Evolutionary conservation across 2,329 filamentous ascomycete genomes (phyloP).

Genomic region (Penicillium nordicum): DNA sequence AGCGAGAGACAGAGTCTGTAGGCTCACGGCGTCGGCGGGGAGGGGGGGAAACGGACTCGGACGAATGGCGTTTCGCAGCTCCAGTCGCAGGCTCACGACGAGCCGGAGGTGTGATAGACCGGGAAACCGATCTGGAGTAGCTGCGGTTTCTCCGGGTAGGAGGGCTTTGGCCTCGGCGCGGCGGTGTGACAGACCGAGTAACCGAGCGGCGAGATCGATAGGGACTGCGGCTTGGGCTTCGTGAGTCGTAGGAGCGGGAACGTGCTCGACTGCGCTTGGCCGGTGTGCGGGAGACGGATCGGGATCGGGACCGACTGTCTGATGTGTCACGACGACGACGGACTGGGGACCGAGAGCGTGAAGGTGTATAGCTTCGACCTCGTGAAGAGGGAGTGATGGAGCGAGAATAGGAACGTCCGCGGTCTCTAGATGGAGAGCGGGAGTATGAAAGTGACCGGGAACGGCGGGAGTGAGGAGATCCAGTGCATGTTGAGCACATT

Average conservation of each 20-base stretch:
- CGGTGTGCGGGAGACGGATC: constrained; percentile 29
- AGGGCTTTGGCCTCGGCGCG: constrained; percentile 16
- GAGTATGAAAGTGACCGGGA: constrained; percentile 43
- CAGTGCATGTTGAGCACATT: constrained; percentile 27
- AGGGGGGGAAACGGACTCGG: constrained; percentile 31
- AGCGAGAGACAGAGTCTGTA: constrained; percentile 17
- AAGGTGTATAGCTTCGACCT: constrained; percentile 35
- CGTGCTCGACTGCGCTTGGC: constrained; percentile 26
- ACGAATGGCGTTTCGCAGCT: constrained; percentile 16
- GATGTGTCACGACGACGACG: constrained; percentile 31
- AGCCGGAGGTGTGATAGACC: constrained; percentile 23
- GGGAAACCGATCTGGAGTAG: constrained; percentile 33
- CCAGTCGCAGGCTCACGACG: constrained; percentile 19
- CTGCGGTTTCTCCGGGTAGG: constrained; percentile 25
- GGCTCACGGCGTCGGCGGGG: constrained; percentile 24
- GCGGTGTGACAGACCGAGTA: constrained; percentile 31
- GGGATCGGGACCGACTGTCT: constrained; percentile 32
- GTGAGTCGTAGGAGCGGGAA: constrained; percentile 23
- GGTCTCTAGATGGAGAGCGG: constrained; percentile 35
- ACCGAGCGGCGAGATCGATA: constrained; percentile 27
- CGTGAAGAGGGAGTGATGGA: constrained; percentile 33
- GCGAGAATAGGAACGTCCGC: constrained; percentile 32
- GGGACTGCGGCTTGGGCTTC: constrained; percentile 21
- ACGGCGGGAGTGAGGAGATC: constrained; percentile 37
- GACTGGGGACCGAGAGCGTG: constrained; percentile 37